Evolutionary conservation across 148 eudicot species (phyloP), one percentile per base, ranked within the genome.

Genomic region (Diospyros kaki): DNA sequence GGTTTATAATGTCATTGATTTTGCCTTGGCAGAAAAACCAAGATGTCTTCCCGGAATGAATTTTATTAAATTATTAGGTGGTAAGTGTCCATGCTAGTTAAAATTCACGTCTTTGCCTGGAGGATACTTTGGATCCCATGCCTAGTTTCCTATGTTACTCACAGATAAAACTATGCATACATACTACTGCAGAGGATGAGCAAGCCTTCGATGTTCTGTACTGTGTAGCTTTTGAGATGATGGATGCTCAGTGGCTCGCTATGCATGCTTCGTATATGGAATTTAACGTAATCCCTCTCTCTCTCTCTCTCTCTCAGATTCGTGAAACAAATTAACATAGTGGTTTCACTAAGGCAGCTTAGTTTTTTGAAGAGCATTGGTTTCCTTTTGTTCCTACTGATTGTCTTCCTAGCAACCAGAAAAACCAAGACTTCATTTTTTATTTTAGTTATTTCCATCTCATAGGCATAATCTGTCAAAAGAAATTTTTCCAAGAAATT

Each of bases 191-290:
- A 94, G 98, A 90, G 75, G 90, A 94, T 64, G 94, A 87, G 81
- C 86, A 89, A 42, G 91, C 97, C 43, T 95, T 95, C 71, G 98
- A 92, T 78, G 70, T 92, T 75, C 75, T 95, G 28, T 95, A 84
- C 76, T 95, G 98, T 78, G 75, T 95, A 78, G 94, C 98, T 71
- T 95, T 95, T 66, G 90, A 82, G 58, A 83, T 95, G 98, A 80
- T 95, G 97, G 98, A 95, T 41, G 96, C 91, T 68, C 97, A 95
- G 68, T 95, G 98, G 98, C 94, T 95, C 51, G 98, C 98, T 39
- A 90, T 86, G 96, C 80, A 69, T 64, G 98, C 98, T 74, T 95
- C 97, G 3, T 95, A 92, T 69, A 95, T 95, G 98, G 88, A 95
- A 72, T 95, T 95, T 71, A 92, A 95, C 80, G 98, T 92, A 82